Base-by-base conservation (phyloP, 768 basidiomycete species). In the Multifurca ochricompacta region DNA sequence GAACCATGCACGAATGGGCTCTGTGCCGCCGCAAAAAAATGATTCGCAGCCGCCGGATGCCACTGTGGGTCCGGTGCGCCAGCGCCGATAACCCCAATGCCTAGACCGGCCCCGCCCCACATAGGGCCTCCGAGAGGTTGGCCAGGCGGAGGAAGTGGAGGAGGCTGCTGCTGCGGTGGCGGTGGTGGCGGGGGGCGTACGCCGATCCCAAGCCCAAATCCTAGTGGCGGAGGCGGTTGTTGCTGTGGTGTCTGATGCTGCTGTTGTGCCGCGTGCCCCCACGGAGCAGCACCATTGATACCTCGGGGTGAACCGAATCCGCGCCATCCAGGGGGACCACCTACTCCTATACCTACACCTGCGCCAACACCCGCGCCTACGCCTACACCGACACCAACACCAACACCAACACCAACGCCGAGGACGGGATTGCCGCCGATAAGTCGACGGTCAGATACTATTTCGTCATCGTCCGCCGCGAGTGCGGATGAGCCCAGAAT, bases 391-490 rank as follows among this genome's bases (percentile, higher is more conserved):
- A 30, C 35, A n/a, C 47, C 54, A 1, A 48, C 27, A 27, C 54
- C 32, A 18, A 49, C 32, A 19, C 36, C 44, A 27, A 37, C 44
- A 3, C 42, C 35, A 1, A 31, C 53, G 18, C 27, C 46, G 16
- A 31, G 49, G 11, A n/a, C n/a, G n/a, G n/a, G n/a, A 21, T 31
- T 48, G 16, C 53, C 53, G 44, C 43, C 43, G 1, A n/a, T n/a
- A 21, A 43, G 11, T 25, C 56, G 70, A 6, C 75, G 73, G 16
- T 75, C 69, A 36, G 75, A 69, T 14, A 90, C 78, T 10, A 89
- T 83, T 64, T 90, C 87, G 65, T 91, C 88, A 56, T 87, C 87
- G 56, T 88, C 87, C 13, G 86, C 79, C 3, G 82, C 79, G 18
- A 90, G 74, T 18, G 88, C 87, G 4, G 84, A 84, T 13, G 87